Conservation (phyloP, 2,329 filamentous ascomycete species). For the Calonectria fujianensis region DNA sequence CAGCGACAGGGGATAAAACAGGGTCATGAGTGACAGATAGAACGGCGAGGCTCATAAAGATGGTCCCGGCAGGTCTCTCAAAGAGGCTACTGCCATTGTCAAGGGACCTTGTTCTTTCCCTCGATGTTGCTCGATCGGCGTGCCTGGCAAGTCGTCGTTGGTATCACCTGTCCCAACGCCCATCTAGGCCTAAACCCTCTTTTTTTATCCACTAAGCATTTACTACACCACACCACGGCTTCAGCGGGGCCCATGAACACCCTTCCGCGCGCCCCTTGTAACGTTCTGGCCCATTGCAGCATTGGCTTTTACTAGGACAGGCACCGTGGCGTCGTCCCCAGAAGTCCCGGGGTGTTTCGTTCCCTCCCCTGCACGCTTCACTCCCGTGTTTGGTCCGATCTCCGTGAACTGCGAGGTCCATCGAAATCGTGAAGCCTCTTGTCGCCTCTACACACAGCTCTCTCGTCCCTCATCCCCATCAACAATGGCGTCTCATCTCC, state of each 20-base stretch:
- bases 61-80: background rate
- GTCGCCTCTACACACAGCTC: background rate
- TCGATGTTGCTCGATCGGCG: constrained; percentile 18
- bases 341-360: constrained; percentile 5
- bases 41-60: background rate
- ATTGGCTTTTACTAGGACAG: constrained; percentile 20
- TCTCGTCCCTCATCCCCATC: constrained; percentile 4
- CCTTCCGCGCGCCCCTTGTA: constrained; percentile 16
- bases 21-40: background rate
- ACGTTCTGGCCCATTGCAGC: constrained; percentile 12
- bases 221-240: constrained; percentile 8
- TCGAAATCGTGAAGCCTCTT: constrained; percentile 50
- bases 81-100: background rate
- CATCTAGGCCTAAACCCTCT: constrained; percentile 11
- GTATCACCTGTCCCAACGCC: background rate
- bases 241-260: constrained; percentile 21
- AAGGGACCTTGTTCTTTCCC: no score
- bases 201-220: constrained; percentile 6
- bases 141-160: constrained; percentile 5
- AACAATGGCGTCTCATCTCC: constrained; percentile 28
- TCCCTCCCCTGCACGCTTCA: constrained; percentile 47
- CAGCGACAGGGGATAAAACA: background rate
- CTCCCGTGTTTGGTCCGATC: constrained; percentile 55
- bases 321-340: constrained; percentile 32
- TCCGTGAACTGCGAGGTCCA: constrained; percentile 42